A percentile compares a stretch with the other conserved stretches of the same genome.
Evolutionary conservation across 2,329 filamentous ascomycete genomes (phyloP).

Genomic region (Colletotrichum endophyticum): DNA sequence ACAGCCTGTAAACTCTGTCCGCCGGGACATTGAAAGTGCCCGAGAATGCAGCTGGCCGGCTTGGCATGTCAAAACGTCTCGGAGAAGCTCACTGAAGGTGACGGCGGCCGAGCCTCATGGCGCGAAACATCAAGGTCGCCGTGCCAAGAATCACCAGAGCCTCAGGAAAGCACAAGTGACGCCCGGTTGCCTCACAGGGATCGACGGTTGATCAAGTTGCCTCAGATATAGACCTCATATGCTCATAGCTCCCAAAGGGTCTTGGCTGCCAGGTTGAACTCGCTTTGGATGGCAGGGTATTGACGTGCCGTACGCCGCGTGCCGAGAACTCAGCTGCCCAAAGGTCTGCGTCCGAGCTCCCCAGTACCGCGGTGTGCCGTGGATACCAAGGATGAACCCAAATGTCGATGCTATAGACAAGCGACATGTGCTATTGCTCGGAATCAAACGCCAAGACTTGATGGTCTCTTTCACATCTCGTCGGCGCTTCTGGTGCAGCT

Average conservation of each 20-base stretch:
- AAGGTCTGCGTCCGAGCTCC: neutral
- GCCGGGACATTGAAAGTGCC: neutral
- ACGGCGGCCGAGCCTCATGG: neutral
- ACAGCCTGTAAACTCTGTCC: neutral
- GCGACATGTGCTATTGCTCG: neutral
- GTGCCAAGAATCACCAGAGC: neutral
- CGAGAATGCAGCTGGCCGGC: neutral
- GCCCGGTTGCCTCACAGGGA: neutral
- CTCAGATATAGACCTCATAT: neutral
- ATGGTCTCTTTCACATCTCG: neutral
- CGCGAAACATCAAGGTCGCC: neutral
- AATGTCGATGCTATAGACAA: neutral
- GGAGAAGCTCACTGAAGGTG: neutral
- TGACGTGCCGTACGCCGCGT: neutral
- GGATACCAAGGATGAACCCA: neutral
- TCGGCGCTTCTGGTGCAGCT: neutral
- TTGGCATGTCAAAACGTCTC: neutral
- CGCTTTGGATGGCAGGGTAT: neutral
- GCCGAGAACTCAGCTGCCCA: neutral
- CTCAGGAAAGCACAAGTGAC: neutral
- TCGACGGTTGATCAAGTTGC: neutral
- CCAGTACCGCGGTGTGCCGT: neutral
- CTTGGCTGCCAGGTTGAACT: neutral
- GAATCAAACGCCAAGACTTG: neutral
- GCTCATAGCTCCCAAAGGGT: neutral